Base-by-base conservation (phyloP, 2,329 filamentous ascomycete genomes). In the Verticillium nonalfalfae region DNA sequence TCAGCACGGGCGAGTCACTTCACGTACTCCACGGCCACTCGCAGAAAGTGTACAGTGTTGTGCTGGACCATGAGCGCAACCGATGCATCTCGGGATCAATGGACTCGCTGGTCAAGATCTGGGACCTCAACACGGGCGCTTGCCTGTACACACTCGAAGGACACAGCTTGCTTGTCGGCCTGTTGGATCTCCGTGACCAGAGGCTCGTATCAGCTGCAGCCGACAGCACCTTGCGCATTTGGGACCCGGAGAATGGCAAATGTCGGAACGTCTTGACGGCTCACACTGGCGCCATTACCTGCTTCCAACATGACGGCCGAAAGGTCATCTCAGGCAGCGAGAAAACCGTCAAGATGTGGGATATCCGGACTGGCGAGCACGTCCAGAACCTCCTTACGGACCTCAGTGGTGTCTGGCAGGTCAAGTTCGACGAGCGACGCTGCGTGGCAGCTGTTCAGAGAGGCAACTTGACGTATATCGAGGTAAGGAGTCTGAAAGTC, bases 311-410 rank as follows among this genome's bases (percentile, higher is more conserved):
- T 69, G 95, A 99, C 72, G 92, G 90, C 0, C 90, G 93, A 67
- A 99, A 99, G 73, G 93, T 99, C 38, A 97, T 99, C 61, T 96
- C 91, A 50, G 95, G 95, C 60, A 97, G 92, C 62, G 95, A 99
- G 74, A 88, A 94, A 70, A 97, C 92, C 3, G 81, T 99, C 66
- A 99, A 99, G 80, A 96, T 99, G 91, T 99, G 95, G 95, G 92
- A 99, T 71, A 90, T 97, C 58, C 86, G 88, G 69, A 96, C 89
- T 1, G 95, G 95, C 57, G 90, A 97, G 69, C 97, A 93, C 73
- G 87, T 97, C 59, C 90, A 94, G 67, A 94, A 99, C 74, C 83
- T 99, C 52, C 81, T 99, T 70, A 97, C 92, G 14, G 93, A 97
- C 70, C 82, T 99, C 39, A 94, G 89, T 67, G 93, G 94, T n/a